Conservation (phyloP, 2,329 filamentous ascomycete species). For the Cercospora brassicicola region DNA sequence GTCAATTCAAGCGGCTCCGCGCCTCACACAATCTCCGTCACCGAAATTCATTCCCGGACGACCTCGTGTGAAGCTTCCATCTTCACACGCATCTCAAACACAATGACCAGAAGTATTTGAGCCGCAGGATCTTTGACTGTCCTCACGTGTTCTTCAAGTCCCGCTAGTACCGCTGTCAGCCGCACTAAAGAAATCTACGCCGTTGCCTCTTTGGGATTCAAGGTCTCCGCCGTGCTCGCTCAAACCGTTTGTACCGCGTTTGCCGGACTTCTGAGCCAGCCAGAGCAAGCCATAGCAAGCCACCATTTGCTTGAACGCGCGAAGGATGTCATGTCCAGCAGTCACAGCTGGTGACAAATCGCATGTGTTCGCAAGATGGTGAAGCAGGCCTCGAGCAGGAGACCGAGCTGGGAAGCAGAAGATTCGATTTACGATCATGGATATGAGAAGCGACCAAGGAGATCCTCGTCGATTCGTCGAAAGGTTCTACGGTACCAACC, state of each 20-base stretch:
- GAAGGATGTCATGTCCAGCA: neutral
- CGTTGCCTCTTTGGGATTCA: constrained; percentile 1
- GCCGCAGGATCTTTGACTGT: neutral
- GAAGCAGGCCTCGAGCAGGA: neutral
- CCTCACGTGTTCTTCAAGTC: neutral
- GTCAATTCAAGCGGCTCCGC: too few relatives aligned
- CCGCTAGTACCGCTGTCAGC: constrained; percentile 4
- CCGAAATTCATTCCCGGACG: neutral
- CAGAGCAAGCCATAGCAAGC: neutral
- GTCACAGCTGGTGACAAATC: neutral
- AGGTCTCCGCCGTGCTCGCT: neutral
- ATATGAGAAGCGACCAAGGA: neutral
- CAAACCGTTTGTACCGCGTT: constrained; percentile 13
- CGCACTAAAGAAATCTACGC: constrained; percentile 7
- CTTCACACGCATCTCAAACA: neutral
- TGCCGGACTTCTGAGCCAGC: constrained; percentile 11
- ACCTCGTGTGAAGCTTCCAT: neutral
- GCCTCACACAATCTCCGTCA: neutral
- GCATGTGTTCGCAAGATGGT: neutral
- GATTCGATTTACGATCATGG: neutral
- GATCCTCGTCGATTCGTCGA: neutral
- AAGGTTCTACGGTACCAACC: neutral
- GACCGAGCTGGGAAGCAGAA: neutral
- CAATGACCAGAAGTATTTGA: neutral
- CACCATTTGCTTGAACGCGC: neutral